These are phyloP conservation scores for Iris macrosiphon DNA, from an alignment of 106 monocot species.

Conservation along the genomic window DNA sequence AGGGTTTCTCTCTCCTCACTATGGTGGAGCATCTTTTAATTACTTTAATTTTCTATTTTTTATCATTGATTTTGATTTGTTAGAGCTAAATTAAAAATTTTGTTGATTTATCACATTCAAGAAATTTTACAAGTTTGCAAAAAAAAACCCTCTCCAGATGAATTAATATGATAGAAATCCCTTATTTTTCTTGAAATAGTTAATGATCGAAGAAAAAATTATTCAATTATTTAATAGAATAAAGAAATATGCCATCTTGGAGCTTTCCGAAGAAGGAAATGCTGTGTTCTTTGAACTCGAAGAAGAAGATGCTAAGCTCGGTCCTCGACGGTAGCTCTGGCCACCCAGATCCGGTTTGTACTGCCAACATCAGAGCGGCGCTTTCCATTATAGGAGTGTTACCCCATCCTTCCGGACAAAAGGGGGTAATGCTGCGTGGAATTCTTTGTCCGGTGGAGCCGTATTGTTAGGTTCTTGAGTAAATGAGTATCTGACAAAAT, in stretches of 20 bases:
- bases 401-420: slow-evolving; percentile 7
- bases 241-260: slow-evolving; percentile 6
- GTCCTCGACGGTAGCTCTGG: background rate
- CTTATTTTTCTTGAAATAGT: background rate
- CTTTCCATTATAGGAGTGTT: background rate
- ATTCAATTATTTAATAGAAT: background rate
- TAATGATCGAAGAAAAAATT: background rate
- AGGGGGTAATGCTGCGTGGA: slow-evolving; percentile 38
- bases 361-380: slow-evolving; percentile 6
- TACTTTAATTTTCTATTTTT: background rate
- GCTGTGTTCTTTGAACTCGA: slow-evolving; percentile 2
- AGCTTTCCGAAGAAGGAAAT: slow-evolving; percentile 3
- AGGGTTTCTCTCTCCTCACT: background rate
- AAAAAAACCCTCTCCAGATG: background rate
- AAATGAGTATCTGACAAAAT: too few relatives aligned
- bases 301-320: slow-evolving; percentile 1
- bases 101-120: background rate
- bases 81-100: background rate
- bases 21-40: background rate
- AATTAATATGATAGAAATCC: background rate
- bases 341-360: background rate
- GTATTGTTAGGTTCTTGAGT: slow-evolving; percentile 20
- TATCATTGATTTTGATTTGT: background rate
- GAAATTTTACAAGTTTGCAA: background rate
- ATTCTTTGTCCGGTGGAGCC: slow-evolving; percentile 24